phyloP scores from a whole-genome alignment of 2,329 filamentous ascomycete genomes.

The Penicillium olsonii region DNA sequence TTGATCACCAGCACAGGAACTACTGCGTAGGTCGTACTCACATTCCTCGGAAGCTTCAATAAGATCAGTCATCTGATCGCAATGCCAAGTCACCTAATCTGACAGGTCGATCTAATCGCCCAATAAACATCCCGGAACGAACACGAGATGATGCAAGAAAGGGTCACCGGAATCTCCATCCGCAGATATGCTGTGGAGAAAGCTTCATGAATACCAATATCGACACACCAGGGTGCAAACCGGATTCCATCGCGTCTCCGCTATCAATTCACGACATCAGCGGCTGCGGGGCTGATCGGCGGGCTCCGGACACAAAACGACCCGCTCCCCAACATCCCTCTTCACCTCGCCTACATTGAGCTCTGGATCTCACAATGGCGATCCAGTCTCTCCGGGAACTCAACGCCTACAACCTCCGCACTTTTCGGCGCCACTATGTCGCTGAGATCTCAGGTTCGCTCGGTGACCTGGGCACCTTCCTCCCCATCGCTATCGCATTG shows the following conservation, averaged over 20 bases:
- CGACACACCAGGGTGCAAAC: background rate
- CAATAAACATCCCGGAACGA: background rate
- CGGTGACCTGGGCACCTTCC: constrained; percentile 85
- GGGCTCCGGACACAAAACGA: constrained; percentile 10
- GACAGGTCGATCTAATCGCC: background rate
- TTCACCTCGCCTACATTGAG: background rate
- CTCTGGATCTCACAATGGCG: constrained; percentile 20
- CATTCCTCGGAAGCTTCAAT: background rate
- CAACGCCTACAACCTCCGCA: constrained; percentile 55
- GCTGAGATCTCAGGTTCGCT: constrained; percentile 84
- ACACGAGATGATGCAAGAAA: background rate
- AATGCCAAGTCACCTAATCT: background rate
- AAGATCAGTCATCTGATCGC: background rate
- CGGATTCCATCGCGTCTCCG: background rate
- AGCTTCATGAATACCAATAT: background rate
- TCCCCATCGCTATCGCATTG: constrained; percentile 86
- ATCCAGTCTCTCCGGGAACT: constrained; percentile 31
- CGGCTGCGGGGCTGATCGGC: constrained; percentile 14
- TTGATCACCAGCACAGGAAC: too few relatives aligned
- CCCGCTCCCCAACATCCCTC: background rate
- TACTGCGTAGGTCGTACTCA: background rate
- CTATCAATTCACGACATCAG: background rate
- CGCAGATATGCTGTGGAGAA: background rate
- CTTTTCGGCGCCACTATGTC: constrained; percentile 58
- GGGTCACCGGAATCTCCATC: background rate